phyloP scores from a whole-genome alignment of 495 filamentous ascomycete species.

The Bombardia bombarda region DNA sequence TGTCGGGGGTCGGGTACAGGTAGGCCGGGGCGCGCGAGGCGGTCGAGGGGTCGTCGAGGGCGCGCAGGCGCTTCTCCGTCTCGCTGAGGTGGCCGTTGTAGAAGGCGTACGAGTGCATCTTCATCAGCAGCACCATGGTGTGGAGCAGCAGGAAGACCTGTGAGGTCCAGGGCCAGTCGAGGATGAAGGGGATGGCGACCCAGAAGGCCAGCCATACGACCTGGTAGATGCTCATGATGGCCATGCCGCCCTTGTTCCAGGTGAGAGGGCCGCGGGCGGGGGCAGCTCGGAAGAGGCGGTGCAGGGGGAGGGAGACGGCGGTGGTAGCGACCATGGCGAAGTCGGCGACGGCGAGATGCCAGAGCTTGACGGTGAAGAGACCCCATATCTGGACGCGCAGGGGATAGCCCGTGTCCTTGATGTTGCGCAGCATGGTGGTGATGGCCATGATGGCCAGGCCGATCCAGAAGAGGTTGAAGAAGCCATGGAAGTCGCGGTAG shows the following conservation, averaged over 20 bases:
- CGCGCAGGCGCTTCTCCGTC: slow-evolving; percentile 67
- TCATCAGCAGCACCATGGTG: slow-evolving; percentile 87
- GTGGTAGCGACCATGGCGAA: slow-evolving; percentile 74
- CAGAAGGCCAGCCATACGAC: slow-evolving; percentile 70
- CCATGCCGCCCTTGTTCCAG: slow-evolving; percentile 70
- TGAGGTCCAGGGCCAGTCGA: slow-evolving; percentile 87
- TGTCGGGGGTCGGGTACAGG: slow-evolving; percentile 63
- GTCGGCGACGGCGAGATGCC: slow-evolving; percentile 79
- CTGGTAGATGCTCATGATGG: slow-evolving; percentile 77
- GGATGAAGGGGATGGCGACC: slow-evolving; percentile 81
- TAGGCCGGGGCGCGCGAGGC: slow-evolving; percentile 62
- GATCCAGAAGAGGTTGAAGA: slow-evolving; percentile 98
- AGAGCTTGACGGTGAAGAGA: slow-evolving; percentile 77
- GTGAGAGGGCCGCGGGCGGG: slow-evolving; percentile 48
- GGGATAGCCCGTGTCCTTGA: slow-evolving; percentile 87
- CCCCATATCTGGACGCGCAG: slow-evolving; percentile 78
- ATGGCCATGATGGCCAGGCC: slow-evolving; percentile 93
- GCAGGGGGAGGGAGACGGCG: slow-evolving; percentile 62
- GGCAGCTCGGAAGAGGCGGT: slow-evolving; percentile 51
- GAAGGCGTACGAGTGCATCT: slow-evolving; percentile 96
- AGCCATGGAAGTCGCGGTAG: slow-evolving; percentile 90
- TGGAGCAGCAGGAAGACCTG: slow-evolving; percentile 94
- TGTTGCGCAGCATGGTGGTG: slow-evolving; percentile 81
- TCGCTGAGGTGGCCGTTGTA: slow-evolving; percentile 94
- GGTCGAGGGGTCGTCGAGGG: slow-evolving; percentile 69